Evolutionary conservation across 768 basidiomycete genomes (phyloP), one percentile per base, ranked within the genome.

Genomic region (Tulasnella calospora): DNA sequence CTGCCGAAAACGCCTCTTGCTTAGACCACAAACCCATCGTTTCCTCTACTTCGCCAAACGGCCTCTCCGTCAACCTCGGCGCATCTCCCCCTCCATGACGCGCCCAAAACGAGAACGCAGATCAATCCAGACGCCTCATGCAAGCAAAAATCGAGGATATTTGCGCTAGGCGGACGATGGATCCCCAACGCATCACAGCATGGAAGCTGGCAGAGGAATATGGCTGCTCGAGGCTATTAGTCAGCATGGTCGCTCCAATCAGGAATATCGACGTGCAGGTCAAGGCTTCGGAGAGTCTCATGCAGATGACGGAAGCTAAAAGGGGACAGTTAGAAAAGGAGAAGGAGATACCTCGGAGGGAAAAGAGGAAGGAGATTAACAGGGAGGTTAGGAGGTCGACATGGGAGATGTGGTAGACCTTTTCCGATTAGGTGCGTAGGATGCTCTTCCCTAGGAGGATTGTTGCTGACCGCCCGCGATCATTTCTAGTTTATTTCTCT

Each of bases 161-260:
- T 71, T 87, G 88, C 47, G 81, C 86, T 30, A 87, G 95, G 73
- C 87, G 94, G 74, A 84, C 82, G 71, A 85, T 85, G 76, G 85
- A 93, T 82, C 93, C 92, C 0, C 82, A 81, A 8, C 85, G 83
- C 44, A 92, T 90, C 84, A 91, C 90, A 77, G 88, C 91, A 67
- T 84, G 85, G 78, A 88, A 86, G 83, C 88, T 95, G n/a, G 93
- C 94, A 36, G 87, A 88, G 83, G 89, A 89, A 87, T 96, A 95
- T 83, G 87, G 87, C 21, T 92, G 92, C 86, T 90, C 92, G 12
- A 87, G 88, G 69, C 85, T 87, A 70, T 93, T 94, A 80, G 90
- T 94, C 77, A 87, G 86, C 13, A 86, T 87, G 79, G 85, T 92
- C 27, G 92, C 94, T 13, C 89, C 90, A 5, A 84, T 94, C 87